Evolutionary conservation across 1,139 yeast genomes (phyloP), one percentile per base, ranked within the genome.

Genomic region (Hemisphaericaspora lyxosophila): DNA sequence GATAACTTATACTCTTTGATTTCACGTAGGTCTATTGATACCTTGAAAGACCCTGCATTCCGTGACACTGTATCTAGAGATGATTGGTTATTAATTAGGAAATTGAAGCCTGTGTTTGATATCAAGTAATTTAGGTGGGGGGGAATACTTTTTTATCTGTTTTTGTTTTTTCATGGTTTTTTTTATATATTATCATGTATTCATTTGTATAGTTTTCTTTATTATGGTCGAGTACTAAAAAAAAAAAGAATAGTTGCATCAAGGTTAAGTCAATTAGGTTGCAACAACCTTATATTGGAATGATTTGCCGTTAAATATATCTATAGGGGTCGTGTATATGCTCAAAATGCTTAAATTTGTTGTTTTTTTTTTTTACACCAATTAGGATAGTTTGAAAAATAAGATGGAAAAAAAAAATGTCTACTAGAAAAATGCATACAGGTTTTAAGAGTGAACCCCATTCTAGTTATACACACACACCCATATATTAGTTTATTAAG

Each of bases 11-110:
- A 89, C 67, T 92, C 98, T 9, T 76, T 85, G 68, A 78, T 92
- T 49, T 62, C 94, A 18, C 82, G 98, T 73, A 85, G 74, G 63
- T 85, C 96, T 26, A 90, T 92, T 55, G 97, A 92, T 61, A 86
- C 96, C n/a, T 80, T 92, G 73, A 92, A 92, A 70, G 98, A 92
- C 56, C 95, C 96, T 37, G 97, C 97, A 2, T 92, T 90, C 80
- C 82, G 98, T 67, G 92, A 86, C 51, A 80, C 87, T 47, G 97
- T 92, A 48, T 76, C 94, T 38, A 82, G 96, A 62, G 95, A 90
- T 36, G 98, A 92, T 62, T 92, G 98, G 98, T 60, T 90, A 45
- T 75, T 92, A 64, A 75, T 92, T 59, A 87, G 86, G 73, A 84
- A 85, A 59, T 78, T 92, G 69, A 92, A 92, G 70, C 80, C 92